Evolutionary conservation across 140 eudicot genomes (phyloP).

Genomic region (Bidens hawaiensis): DNA sequence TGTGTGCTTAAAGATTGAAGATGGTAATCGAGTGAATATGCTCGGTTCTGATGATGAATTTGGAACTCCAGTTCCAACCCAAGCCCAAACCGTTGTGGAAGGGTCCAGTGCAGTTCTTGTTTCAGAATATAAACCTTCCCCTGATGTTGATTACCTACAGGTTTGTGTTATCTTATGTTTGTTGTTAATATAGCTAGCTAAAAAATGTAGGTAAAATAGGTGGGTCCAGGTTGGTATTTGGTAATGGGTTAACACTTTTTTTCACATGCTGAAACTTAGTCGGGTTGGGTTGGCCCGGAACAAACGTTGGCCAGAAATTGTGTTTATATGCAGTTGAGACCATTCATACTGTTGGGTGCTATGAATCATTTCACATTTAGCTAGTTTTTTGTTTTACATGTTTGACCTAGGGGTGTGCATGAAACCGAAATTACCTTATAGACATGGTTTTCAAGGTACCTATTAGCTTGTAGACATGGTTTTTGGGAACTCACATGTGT

Average conservation of each 20-base stretch:
- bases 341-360: too few relatives aligned
- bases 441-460: too few relatives aligned
- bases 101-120: constrained; percentile 61
- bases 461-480: neutral
- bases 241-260: neutral
- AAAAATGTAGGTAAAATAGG: neutral
- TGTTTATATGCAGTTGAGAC: too few relatives aligned
- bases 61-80: constrained; percentile 57
- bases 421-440: too few relatives aligned
- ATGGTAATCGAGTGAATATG: constrained; percentile 42
- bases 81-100: constrained; percentile 68
- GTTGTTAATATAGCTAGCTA: neutral
- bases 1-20: constrained; percentile 39
- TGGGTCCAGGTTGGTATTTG: neutral
- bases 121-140: constrained; percentile 69
- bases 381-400: too few relatives aligned
- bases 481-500: neutral
- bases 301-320: neutral
- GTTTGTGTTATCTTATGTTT: constrained; percentile 26
- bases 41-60: constrained; percentile 76
- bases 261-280: neutral
- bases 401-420: too few relatives aligned
- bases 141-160: constrained; percentile 95
- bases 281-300: neutral
- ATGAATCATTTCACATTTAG: too few relatives aligned